Evolutionary conservation across 176 grass and related monocot species (phyloP).

Genomic region (Dendrocalamus sinicus): DNA sequence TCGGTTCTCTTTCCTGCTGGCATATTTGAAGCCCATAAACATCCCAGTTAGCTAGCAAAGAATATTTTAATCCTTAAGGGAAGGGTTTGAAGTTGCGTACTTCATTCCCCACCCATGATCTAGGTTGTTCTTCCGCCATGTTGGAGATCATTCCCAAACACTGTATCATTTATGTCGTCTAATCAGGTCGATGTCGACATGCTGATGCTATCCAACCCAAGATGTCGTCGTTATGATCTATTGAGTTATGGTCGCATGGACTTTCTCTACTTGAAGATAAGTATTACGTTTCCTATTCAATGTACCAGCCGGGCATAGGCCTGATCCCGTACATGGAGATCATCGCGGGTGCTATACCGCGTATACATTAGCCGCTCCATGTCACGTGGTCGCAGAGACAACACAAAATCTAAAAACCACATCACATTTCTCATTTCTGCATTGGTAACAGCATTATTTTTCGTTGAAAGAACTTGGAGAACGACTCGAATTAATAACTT

Average conservation of each 20-base stretch:
- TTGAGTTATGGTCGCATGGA: neutral
- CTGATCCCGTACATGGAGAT: too few species aligned
- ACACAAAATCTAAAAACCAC: neutral
- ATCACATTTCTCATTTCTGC: neutral
- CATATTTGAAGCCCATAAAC: neutral
- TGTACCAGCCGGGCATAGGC: too few species aligned
- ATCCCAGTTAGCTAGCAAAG: neutral
- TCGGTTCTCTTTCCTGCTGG: neutral
- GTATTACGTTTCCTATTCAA: too few species aligned
- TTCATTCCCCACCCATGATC: neutral
- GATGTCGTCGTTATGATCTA: neutral
- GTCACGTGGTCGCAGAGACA: neutral
- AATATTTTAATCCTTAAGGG: neutral
- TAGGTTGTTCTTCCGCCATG: neutral
- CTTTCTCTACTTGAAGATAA: too few species aligned
- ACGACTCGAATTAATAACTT: neutral
- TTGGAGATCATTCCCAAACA: neutral
- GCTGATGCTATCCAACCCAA: neutral
- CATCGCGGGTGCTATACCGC: too few species aligned
- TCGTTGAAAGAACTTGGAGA: neutral
- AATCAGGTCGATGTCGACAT: neutral
- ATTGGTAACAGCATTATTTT: neutral
- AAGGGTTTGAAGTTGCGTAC: neutral
- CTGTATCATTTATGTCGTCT: neutral
- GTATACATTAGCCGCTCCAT: neutral